These are phyloP conservation scores for Nemania bipapillata DNA, from an alignment of 2,329 filamentous ascomycete species.

Conservation along the genomic window DNA sequence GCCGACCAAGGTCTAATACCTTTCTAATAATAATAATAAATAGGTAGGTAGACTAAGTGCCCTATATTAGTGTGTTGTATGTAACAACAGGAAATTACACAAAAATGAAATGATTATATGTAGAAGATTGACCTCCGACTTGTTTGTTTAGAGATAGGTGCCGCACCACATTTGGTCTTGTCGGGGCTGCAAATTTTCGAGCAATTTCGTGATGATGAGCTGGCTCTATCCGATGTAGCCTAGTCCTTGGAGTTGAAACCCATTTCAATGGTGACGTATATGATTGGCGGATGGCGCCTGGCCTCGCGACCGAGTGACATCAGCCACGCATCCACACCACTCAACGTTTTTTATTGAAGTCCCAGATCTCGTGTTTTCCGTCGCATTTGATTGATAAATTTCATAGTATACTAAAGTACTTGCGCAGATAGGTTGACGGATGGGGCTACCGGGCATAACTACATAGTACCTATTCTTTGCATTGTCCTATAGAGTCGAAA, in stretches of 20 bases:
- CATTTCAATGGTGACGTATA: slow-evolving; percentile 35
- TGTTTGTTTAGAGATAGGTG: slow-evolving; percentile 10
- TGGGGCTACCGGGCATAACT: no score
- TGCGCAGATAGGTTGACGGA: no score
- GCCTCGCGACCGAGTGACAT: slow-evolving; percentile 27
- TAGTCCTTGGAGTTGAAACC: slow-evolving; percentile 24
- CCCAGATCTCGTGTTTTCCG: slow-evolving; percentile 1
- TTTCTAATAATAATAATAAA: no score
- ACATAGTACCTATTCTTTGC: no score
- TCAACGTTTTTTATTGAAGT: slow-evolving; percentile 28
- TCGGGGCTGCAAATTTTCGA: slow-evolving; percentile 29
- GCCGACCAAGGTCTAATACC: slow-evolving; percentile 1
- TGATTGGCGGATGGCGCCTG: slow-evolving; percentile 30
- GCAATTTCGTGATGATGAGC: slow-evolving; percentile 33
- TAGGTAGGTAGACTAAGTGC: background rate
- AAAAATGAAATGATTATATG: background rate
- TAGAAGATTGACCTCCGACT: background rate
- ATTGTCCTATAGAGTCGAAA: no score
- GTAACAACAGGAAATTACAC: slow-evolving; percentile 16
- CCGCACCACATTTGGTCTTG: slow-evolving; percentile 9
- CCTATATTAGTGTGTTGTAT: slow-evolving; percentile 8
- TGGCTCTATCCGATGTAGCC: slow-evolving; percentile 35
- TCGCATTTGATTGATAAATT: background rate
- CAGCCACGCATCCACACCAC: slow-evolving; percentile 6
- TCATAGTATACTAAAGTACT: slow-evolving; percentile 13